Conservation (phyloP, 2,329 filamentous ascomycete species). For the Fusarium annulatum region DNA sequence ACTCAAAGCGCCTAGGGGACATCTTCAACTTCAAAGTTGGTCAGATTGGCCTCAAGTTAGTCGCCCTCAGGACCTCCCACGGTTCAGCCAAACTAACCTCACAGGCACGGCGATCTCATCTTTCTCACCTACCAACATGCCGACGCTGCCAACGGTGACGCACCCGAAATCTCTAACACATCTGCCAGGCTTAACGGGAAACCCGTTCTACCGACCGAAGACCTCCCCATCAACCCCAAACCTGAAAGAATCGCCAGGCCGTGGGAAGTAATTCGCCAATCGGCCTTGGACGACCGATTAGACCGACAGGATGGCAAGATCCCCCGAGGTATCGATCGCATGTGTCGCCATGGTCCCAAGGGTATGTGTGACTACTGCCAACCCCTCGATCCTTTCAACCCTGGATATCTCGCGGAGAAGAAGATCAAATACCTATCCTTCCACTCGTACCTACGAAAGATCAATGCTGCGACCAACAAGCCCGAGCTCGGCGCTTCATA, state of each 20-base stretch:
- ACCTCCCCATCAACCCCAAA: constrained; percentile 75
- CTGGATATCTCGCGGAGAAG: constrained; percentile 89
- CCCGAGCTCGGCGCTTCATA: constrained; percentile 93
- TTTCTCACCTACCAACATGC: constrained; percentile 82
- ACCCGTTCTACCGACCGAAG: constrained; percentile 75
- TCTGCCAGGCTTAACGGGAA: constrained; percentile 82
- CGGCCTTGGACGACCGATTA: constrained; percentile 84
- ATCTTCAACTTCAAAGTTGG: constrained; percentile 66
- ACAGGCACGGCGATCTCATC: constrained; percentile 85
- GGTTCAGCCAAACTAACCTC: constrained; percentile 3
- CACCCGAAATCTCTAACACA: constrained; percentile 52
- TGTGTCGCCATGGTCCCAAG: constrained; percentile 96
- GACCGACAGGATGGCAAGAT: constrained; percentile 95
- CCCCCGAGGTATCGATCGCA: constrained; percentile 78
- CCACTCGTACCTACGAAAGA: constrained; percentile 92
- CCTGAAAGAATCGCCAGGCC: constrained; percentile 61
- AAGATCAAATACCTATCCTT: constrained; percentile 99
- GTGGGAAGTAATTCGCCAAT: constrained; percentile 93
- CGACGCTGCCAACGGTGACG: constrained; percentile 51
- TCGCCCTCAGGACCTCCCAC: not conserved
- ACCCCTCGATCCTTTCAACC: constrained; percentile 92
- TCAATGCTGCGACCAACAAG: constrained; percentile 96
- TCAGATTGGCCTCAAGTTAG: constrained; percentile 70
- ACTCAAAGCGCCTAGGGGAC: constrained; percentile 68
- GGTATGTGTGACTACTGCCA: constrained; percentile 99